Base-by-base conservation (phyloP, 257 asterid genomes). In the Solanum boliviense region DNA sequence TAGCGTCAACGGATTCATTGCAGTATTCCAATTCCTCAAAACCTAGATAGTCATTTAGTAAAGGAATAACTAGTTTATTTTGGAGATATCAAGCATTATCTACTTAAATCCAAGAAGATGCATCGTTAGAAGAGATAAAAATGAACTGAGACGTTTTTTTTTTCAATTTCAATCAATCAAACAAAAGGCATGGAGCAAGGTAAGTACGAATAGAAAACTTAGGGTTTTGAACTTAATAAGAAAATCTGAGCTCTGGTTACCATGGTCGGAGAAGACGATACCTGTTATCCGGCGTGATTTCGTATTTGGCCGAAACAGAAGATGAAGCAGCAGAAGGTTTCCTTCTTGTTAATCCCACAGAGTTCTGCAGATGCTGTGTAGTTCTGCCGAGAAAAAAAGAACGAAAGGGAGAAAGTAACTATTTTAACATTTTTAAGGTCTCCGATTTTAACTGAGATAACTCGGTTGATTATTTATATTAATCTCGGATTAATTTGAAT, bases 1-100 rank as follows among this genome's bases (percentile, higher is more conserved):
- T 92, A 95, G 86, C 44, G 99, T 96, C 91, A 97, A 88, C 3
- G 99, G 99, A 93, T 97, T 97, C 99, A 97, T 97, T 32, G 25
- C 84, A 73, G 18, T 39, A 32, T 73, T 73, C 18, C 74, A 48
- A 46, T 82, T 20, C 44, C 21, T 48, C 86, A 48, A 82, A 82
- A 11, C 86, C 71, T 82, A 82, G 34, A 4, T 12, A 11, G 48
- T 23, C 31, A 12, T 74, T 74, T 21, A 23, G 52, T 21, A 74
- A 36, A 21, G 18, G 20, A 36, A 5, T 35, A 23, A 35, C 38
- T 34, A 73, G 81, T 34, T 72, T 34, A 72, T 73, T 23, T 4
- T 34, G 81, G 27, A 34, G 81, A 9, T 18, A 72, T 32, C 23
- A 32, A 1, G 35, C 39, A 31, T 31, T 15, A 31, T 71, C 74